A percentile compares a stretch with the other conserved stretches of the same genome.
Evolutionary conservation across 2,329 filamentous ascomycete genomes (phyloP).

Genomic region (Penicillium sp.): DNA sequence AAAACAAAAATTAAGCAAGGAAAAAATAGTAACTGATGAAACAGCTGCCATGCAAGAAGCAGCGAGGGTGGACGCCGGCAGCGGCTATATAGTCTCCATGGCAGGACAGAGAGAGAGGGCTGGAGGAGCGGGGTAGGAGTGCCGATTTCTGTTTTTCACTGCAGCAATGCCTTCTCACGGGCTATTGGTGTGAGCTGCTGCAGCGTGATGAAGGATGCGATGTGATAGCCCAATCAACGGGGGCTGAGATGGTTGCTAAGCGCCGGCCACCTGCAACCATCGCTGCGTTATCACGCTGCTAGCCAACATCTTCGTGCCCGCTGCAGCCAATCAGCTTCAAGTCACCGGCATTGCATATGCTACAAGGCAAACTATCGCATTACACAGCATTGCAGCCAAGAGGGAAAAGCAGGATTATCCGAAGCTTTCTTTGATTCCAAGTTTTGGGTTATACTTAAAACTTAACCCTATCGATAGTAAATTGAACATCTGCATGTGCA

Average conservation of each 20-base stretch:
- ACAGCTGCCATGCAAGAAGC: conserved; percentile 13
- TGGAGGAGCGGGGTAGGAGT: conserved; percentile 12
- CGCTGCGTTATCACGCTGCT: conserved; percentile 4
- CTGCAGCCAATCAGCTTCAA: background rate
- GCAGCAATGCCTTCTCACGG: background rate
- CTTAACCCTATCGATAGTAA: background rate
- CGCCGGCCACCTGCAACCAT: conserved; percentile 10
- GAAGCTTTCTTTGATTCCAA: background rate
- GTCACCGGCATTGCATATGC: background rate
- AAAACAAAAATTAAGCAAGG: conserved; percentile 23
- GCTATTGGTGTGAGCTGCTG: conserved; percentile 7
- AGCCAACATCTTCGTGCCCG: background rate
- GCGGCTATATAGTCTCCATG: conserved; percentile 32
- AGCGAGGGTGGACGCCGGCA: conserved; percentile 10
- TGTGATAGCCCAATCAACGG: background rate
- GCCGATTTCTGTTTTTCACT: background rate
- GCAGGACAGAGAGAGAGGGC: conserved; percentile 11
- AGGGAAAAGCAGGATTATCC: background rate
- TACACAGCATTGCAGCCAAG: background rate
- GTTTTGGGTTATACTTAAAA: background rate
- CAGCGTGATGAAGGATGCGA: conserved; percentile 2
- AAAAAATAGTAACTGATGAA: conserved; percentile 16
- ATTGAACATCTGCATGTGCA: background rate
- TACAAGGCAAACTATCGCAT: background rate
- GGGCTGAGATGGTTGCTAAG: conserved; percentile 1